Evolutionary conservation across 306 rosid species (phyloP).

Genomic region (Cicer chorassanicum): DNA sequence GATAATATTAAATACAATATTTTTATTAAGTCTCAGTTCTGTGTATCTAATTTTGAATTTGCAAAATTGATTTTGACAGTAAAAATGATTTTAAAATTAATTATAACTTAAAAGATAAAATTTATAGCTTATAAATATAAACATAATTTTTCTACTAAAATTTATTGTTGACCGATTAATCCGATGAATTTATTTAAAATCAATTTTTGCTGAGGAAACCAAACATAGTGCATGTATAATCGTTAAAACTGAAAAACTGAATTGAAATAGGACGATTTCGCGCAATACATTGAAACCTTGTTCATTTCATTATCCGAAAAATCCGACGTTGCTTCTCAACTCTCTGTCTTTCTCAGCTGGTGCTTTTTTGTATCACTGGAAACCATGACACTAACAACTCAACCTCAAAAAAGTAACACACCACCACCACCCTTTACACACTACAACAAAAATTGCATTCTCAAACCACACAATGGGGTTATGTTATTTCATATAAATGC

Average conservation of each 20-base stretch:
- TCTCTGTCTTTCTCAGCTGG: constrained; percentile 38
- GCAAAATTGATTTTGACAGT: too few species aligned
- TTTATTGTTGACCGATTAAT: too few species aligned
- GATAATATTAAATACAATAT: too few species aligned
- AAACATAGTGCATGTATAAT: neutral
- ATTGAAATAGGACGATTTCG: neutral
- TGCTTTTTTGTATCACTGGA: constrained; percentile 30
- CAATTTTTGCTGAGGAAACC: too few species aligned
- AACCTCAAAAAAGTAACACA: constrained; percentile 63
- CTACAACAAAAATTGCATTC: constrained; percentile 43
- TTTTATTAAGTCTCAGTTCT: too few species aligned
- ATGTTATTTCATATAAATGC: constrained; percentile 54
- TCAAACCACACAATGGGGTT: constrained; percentile 36
- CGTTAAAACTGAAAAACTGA: neutral
- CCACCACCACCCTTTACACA: constrained; percentile 55
- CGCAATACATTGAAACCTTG: neutral
- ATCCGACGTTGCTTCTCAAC: constrained; percentile 55
- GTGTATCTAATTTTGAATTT: too few species aligned
- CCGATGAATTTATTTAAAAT: too few species aligned
- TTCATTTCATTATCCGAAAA: constrained; percentile 32
- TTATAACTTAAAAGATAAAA: too few species aligned
- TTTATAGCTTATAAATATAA: too few species aligned
- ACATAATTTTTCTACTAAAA: too few species aligned
- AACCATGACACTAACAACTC: constrained; percentile 68
- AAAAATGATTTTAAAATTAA: too few species aligned